Evolutionary conservation across 306 rosid genomes (phyloP), one percentile per base, ranked within the genome.

Genomic region (Glycine latifolia): DNA sequence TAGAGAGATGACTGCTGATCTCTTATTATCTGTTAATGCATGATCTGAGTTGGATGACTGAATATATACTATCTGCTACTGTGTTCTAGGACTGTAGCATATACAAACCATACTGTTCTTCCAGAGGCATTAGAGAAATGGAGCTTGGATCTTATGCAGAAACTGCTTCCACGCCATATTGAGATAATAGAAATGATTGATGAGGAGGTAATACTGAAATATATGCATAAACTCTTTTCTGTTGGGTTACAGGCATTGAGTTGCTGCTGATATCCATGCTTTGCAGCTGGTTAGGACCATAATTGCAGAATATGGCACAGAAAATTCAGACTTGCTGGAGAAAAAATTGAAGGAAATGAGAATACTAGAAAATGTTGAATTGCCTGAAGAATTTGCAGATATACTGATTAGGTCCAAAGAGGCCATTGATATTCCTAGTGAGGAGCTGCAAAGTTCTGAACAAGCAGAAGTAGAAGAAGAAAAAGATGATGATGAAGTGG

Each of bases 71-170:
- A 75, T 71, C 71, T 87, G 76, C 83, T 76, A 35, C 47, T 37
- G 71, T 72, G 84, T 77, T 80, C 81, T 55, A 95, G 99, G 86
- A 88, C 97, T 84, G 98, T 95, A 54, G 99, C 99, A 76, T 95
- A 95, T 87, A 93, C 99, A 75, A 95, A 95, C 83, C 99, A 95
- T 67, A 95, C 99, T 43, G 98, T 95, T 86, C 94, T 95, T 72
- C 99, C 99, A 0, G 99, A 95, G 90, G 99, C 99, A 83, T 86
- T 95, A 87, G 99, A 95, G 90, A 95, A 95, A 83, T 95, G 98
- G 99, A 95, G 94, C 86, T 80, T 92, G 37, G 97, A 91, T 65
- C 98, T 95, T 62, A 88, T 95, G 97, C 88, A 91, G 90, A 87
- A 87, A 83, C 81, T 95, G 67, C 99, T 95, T 84, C 99, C 99